Evolutionary conservation across 371 early-diverging fungal genomes (phyloP).

Genomic region (Mortierella sp.): DNA sequence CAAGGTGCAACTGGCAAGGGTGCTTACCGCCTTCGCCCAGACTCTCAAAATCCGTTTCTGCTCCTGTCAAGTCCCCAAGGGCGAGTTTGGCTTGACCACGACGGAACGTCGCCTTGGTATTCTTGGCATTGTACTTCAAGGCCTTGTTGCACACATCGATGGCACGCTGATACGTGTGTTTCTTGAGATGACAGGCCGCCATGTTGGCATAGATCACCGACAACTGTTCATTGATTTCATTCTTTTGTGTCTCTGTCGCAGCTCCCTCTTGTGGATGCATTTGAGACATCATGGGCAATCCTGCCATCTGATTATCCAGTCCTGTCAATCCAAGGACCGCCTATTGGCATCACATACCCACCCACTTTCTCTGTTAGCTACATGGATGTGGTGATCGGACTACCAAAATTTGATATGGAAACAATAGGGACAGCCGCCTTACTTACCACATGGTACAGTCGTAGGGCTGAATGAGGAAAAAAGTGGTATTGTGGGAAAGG

Average conservation of each 20-base stretch:
- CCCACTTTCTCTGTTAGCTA: too few relatives aligned
- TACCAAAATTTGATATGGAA: not conserved
- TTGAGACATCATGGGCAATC: constrained; percentile 42
- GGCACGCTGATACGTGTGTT: constrained; percentile 34
- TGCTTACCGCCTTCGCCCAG: constrained; percentile 47
- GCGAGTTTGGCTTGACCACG: constrained; percentile 59
- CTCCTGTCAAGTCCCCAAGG: constrained; percentile 54
- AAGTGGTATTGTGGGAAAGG: too few relatives aligned
- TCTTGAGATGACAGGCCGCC: constrained; percentile 51
- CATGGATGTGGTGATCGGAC: too few relatives aligned
- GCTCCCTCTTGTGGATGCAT: constrained; percentile 14
- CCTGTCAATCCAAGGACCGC: constrained; percentile 45
- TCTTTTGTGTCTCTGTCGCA: constrained; percentile 30
- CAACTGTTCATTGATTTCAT: constrained; percentile 40
- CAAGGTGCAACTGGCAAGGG: too few relatives aligned
- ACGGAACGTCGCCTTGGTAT: constrained; percentile 58
- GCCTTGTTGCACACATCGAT: constrained; percentile 49
- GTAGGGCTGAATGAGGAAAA: too few relatives aligned
- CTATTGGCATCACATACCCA: too few relatives aligned
- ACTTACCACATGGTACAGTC: too few relatives aligned
- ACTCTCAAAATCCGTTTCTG: constrained; percentile 49
- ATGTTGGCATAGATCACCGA: constrained; percentile 46
- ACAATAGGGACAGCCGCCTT: not conserved
- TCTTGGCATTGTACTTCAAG: constrained; percentile 52
- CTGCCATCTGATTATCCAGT: constrained; percentile 45